Base-by-base conservation (phyloP, 257 asterid species). In the Verbena officinalis region DNA sequence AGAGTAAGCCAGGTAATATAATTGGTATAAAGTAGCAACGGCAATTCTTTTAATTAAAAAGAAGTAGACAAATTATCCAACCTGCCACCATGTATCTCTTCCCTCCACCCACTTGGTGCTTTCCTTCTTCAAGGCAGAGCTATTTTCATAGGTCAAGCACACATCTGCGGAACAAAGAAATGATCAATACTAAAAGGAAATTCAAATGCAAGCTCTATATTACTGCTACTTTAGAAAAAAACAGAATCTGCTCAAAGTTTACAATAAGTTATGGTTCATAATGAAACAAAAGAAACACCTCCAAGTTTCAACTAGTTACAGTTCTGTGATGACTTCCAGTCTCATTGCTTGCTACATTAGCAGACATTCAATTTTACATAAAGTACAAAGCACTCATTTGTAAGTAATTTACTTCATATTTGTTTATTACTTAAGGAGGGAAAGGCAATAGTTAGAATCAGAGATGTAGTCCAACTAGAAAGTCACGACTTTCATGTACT, bases 41-140 rank as follows among this genome's bases (percentile, higher is more conserved):
- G n/a, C 48, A 30, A 52, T 36, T 54, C 55, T 33, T 50, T 45
- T 40, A 46, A 62, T 27, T 64, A 55, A 34, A 50, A 19, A 77
- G 56, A 62, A 52, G 33, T 31, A 58, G n/a, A 68, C 22, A 19
- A 58, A 73, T 7, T 31, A 64, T 52, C 76, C 20, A 68, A 90
- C 99, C 99, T 93, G 97, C 99, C 97, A 93, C 97, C 99, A 93
- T 27, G 63, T 73, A 74, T 93, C 99, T 87, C 97, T 77, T 77
- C 90, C 95, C 68, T 80, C 76, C 62, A 76, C 83, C 99, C 99
- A 93, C 66, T 81, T 86, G 7, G 96, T 90, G 77, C 62, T 71
- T 74, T 80, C 90, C 81, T 77, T 93, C 76, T 73, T 84, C 95
- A 90, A 61, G 75, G 97, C 97, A 59, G 81, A 70, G 61, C 62